These are phyloP conservation scores for Lentinula lateritia DNA, from an alignment of 768 basidiomycete genomes.

Conservation along the genomic window DNA sequence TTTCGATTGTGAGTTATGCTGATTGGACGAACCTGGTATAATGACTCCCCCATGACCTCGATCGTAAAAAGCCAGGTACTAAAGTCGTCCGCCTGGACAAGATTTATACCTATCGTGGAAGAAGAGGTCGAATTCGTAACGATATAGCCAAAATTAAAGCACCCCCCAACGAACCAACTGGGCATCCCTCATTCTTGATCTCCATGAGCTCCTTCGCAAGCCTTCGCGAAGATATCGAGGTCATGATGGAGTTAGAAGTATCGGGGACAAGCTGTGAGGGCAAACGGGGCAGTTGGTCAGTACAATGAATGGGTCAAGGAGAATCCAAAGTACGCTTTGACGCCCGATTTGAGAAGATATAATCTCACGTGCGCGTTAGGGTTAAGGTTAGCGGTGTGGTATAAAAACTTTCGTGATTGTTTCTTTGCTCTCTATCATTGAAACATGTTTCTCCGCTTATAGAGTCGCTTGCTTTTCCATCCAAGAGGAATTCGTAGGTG, in stretches of 20 bases:
- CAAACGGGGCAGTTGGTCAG: background rate
- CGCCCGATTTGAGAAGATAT: background rate
- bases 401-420: slow-evolving; percentile 19
- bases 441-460: slow-evolving; percentile 44
- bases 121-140: background rate
- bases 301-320: background rate
- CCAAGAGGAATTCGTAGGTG: slow-evolving; percentile 49
- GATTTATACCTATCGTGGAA: slow-evolving; percentile 54
- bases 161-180: slow-evolving; percentile 42
- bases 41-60: slow-evolving; percentile 78
- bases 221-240: slow-evolving; percentile 58
- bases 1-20: slow-evolving; percentile 1
- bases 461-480: slow-evolving; percentile 65
- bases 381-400: slow-evolving; percentile 1
- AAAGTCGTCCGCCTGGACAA: slow-evolving; percentile 74
- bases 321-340: background rate
- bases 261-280: background rate
- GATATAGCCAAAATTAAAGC: no score
- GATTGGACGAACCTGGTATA: slow-evolving; percentile 53
- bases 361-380: slow-evolving; percentile 2
- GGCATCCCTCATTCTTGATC: slow-evolving; percentile 60
- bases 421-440: slow-evolving; percentile 26
- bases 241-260: slow-evolving; percentile 30
- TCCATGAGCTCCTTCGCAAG: slow-evolving; percentile 69
- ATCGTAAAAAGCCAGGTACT: slow-evolving; percentile 73